phyloP scores from a whole-genome alignment of 192 early-diverging fungal species.

The Gorgonomyces haynaldii region DNA sequence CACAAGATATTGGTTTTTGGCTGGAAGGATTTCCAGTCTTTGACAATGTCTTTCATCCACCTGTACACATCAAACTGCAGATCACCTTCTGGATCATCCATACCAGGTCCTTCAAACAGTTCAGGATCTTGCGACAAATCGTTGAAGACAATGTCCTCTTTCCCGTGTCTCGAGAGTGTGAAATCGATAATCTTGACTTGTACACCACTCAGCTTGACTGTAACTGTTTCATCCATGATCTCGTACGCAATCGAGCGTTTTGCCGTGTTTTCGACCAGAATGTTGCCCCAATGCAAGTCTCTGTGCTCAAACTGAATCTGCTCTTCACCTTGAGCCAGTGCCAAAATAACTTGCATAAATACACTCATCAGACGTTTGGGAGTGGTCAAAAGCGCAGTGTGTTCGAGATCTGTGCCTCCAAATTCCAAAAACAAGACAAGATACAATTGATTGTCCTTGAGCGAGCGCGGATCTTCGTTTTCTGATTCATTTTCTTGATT shows the following conservation, averaged over 20 bases:
- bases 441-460: constrained; percentile 55
- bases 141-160: constrained; percentile 5
- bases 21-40: constrained; percentile 23
- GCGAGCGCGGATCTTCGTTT: constrained; percentile 57
- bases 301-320: constrained; percentile 35
- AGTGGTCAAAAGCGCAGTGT: constrained; percentile 30
- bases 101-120: constrained; percentile 25
- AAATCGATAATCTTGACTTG: constrained; percentile 33
- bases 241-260: neutral
- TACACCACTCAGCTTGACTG: constrained; percentile 7
- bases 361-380: constrained; percentile 45
- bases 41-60: constrained; percentile 22
- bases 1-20: constrained; percentile 37
- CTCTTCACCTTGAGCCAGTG: constrained; percentile 29
- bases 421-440: constrained; percentile 59
- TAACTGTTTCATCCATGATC: neutral
- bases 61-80: constrained; percentile 34
- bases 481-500: constrained; percentile 48
- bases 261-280: constrained; percentile 15
- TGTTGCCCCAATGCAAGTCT: constrained; percentile 45
- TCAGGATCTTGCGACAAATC: constrained; percentile 20
- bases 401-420: constrained; percentile 64
- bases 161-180: constrained; percentile 18
- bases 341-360: constrained; percentile 51
- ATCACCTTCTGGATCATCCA: constrained; percentile 21